Conservation (phyloP, 805 yeast species). For the Ogataea degrootiae region DNA sequence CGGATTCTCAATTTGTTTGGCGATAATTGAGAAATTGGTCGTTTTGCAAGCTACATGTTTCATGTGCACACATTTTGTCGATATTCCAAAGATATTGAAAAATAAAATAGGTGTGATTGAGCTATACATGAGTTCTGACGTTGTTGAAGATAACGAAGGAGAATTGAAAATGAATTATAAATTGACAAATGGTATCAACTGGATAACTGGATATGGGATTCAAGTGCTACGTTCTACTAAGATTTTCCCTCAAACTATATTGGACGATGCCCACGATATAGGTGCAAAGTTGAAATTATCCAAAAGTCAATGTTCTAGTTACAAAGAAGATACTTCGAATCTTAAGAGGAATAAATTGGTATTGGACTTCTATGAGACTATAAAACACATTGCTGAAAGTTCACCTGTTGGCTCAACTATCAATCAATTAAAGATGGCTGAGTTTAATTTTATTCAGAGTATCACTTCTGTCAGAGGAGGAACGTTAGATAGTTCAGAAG, state of each 20-base stretch:
- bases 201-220: constrained; percentile 25
- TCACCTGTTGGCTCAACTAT: background rate
- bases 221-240: constrained; percentile 27
- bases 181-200: constrained; percentile 17
- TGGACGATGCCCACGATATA: constrained; percentile 27
- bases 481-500: background rate
- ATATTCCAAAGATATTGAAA: constrained; percentile 34
- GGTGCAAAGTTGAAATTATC: constrained; percentile 11
- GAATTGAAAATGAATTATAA: constrained; percentile 30
- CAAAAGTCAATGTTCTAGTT: background rate
- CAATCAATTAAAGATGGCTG: background rate
- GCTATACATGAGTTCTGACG: constrained; percentile 32
- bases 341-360: constrained; percentile 4
- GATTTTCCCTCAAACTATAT: constrained; percentile 22
- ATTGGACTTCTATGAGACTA: constrained; percentile 13
- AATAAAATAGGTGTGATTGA: constrained; percentile 32
- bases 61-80: constrained; percentile 42
- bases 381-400: constrained; percentile 3
- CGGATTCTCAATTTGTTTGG: constrained; percentile 48
- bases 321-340: background rate
- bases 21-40: constrained; percentile 36
- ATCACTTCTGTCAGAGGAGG: background rate
- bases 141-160: constrained; percentile 1
- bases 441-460: background rate
- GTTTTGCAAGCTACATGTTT: constrained; percentile 29